Conservation (phyloP, 2,329 filamentous ascomycete species). For the Leptographium lundbergii region DNA sequence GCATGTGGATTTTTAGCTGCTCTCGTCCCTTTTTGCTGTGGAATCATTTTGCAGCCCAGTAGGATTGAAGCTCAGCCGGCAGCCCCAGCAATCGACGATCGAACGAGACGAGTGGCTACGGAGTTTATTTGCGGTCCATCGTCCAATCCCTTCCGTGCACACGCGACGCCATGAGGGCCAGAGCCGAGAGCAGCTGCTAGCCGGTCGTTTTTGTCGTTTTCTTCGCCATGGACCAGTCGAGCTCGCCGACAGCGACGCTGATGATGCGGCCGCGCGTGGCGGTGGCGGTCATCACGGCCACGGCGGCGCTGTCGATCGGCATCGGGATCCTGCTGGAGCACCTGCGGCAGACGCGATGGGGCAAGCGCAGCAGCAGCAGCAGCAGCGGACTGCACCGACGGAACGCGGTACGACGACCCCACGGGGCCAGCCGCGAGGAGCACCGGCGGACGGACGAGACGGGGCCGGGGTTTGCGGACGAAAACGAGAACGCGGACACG, state of each 20-base stretch:
- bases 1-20: neutral
- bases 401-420: conserved; percentile 12
- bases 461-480: conserved; percentile 5
- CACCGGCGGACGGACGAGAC: too few species aligned
- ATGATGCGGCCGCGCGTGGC: conserved; percentile 10
- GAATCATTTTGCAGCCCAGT: too few species aligned
- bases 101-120: neutral
- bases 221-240: conserved; percentile 8
- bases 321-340: conserved; percentile 8
- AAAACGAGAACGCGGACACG: neutral
- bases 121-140: too few species aligned
- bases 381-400: conserved; percentile 9
- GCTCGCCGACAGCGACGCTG: conserved; percentile 3
- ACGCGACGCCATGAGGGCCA: too few species aligned
- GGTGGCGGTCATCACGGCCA: conserved; percentile 9
- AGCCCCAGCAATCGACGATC: too few species aligned
- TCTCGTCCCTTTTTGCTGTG: too few species aligned
- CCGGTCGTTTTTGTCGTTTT: too few species aligned
- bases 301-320: conserved; percentile 9
- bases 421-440: neutral
- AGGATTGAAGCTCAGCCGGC: too few species aligned
- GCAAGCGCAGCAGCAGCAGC: conserved; percentile 4
- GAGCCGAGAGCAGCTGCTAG: too few species aligned
- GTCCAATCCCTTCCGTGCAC: too few species aligned
- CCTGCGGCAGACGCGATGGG: conserved; percentile 7